Conservation (phyloP, 2,329 filamentous ascomycete species). For the Tolypocladium album region DNA sequence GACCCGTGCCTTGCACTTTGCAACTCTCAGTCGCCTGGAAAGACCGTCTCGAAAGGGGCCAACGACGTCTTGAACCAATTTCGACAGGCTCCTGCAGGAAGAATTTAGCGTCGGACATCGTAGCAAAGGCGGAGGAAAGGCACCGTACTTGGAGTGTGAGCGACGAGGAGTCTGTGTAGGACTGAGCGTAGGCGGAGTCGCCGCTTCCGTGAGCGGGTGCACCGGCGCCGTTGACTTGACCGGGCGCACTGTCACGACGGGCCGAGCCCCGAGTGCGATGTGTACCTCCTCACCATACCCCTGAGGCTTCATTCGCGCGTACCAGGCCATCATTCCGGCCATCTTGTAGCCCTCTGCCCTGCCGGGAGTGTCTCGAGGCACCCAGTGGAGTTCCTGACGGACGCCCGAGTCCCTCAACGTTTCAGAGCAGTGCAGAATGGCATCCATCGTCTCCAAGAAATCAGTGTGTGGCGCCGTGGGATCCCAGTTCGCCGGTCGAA, state of each 20-base stretch:
- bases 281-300: background rate
- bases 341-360: conserved; percentile 3
- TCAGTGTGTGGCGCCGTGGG: background rate
- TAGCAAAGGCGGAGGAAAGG: no score
- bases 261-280: background rate
- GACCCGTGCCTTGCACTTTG: background rate
- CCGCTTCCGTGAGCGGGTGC: background rate
- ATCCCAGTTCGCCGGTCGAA: background rate
- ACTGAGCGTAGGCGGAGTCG: background rate
- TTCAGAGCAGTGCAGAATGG: background rate
- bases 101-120: no score
- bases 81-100: background rate
- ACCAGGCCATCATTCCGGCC: conserved; percentile 1
- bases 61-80: background rate
- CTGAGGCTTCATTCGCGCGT: background rate
- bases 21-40: background rate
- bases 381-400: conserved; percentile 9
- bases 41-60: background rate
- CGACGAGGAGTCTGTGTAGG: background rate
- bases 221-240: background rate
- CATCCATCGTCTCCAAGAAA: background rate
- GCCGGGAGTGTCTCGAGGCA: conserved; percentile 1
- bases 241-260: background rate
- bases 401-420: conserved; percentile 1
- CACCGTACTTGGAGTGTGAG: background rate